These are phyloP conservation scores for Russula virescens DNA, from an alignment of 768 basidiomycete species.

Conservation along the genomic window DNA sequence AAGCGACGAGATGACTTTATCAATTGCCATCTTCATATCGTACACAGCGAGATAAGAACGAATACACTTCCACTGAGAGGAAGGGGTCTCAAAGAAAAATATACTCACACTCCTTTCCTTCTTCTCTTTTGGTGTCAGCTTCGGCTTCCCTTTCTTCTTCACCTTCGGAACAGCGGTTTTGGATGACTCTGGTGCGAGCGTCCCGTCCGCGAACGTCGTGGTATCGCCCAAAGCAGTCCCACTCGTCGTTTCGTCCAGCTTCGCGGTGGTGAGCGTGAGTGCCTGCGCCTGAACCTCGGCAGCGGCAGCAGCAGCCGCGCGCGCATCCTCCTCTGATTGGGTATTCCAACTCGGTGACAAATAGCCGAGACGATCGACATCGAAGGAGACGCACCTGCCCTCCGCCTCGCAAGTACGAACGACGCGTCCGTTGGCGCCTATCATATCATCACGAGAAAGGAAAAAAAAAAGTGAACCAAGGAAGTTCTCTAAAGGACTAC, in stretches of 20 bases:
- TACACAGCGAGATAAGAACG: background rate
- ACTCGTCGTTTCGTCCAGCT: slow-evolving; percentile 31
- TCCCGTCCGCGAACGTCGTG: slow-evolving; percentile 38
- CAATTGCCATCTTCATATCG: slow-evolving; percentile 47
- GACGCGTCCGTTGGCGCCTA: slow-evolving; percentile 28
- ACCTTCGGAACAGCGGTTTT: slow-evolving; percentile 35
- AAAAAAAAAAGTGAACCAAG: background rate
- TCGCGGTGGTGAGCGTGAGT: slow-evolving; percentile 32
- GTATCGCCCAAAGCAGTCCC: slow-evolving; percentile 30
- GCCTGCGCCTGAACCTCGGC: slow-evolving; percentile 33
- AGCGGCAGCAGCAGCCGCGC: slow-evolving; percentile 46
- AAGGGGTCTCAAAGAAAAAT: background rate
- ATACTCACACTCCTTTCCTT: slow-evolving; percentile 65
- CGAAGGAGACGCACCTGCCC: slow-evolving; percentile 47
- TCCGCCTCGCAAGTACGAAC: slow-evolving; percentile 50
- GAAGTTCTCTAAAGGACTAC: too few species aligned
- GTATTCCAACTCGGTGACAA: slow-evolving; percentile 7
- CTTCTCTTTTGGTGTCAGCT: slow-evolving; percentile 74
- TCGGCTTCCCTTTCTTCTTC: slow-evolving; percentile 56
- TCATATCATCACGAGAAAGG: background rate
- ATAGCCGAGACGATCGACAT: background rate
- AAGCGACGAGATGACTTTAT: slow-evolving; percentile 65
- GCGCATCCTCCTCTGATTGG: slow-evolving; percentile 51
- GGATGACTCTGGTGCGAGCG: slow-evolving; percentile 29
- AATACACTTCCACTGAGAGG: background rate